Conservation (phyloP, 176 grass and related monocot genomes). For the Zoysia japonica region DNA sequence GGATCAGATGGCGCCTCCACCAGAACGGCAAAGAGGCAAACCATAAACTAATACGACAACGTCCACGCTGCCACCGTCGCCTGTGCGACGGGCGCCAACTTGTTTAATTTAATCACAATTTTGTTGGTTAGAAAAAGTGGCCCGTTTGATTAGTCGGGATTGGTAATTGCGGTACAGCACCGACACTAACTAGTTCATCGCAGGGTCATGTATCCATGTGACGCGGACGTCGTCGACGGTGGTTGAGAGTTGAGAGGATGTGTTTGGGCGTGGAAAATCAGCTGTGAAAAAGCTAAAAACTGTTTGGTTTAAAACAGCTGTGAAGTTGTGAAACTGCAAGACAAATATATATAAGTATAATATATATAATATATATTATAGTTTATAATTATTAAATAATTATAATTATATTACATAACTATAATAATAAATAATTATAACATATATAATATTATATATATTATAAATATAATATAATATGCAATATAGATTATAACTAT, state of each 20-base stretch:
- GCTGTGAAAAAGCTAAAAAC: no score
- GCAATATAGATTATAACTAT: no score
- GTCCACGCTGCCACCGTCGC: background rate
- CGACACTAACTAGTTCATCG: background rate
- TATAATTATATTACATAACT: no score
- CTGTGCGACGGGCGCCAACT: background rate
- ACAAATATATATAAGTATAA: no score
- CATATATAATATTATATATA: no score
- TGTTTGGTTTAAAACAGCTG: no score
- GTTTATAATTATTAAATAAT: no score
- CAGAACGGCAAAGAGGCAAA: background rate
- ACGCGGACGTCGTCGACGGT: background rate
- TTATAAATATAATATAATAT: no score
- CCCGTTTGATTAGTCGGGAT: background rate
- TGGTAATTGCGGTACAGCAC: background rate
- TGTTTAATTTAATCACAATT: background rate
- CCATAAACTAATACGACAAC: background rate
- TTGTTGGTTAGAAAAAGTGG: background rate
- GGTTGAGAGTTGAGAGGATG: background rate
- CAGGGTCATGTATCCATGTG: background rate
- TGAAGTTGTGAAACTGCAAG: no score
- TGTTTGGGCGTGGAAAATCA: no score
- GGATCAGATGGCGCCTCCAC: conserved; percentile 18
- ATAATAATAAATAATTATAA: no score
- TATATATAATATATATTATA: no score